phyloP scores from a whole-genome alignment of 2,329 filamentous ascomycete genomes.

The Colletotrichum sp. region DNA sequence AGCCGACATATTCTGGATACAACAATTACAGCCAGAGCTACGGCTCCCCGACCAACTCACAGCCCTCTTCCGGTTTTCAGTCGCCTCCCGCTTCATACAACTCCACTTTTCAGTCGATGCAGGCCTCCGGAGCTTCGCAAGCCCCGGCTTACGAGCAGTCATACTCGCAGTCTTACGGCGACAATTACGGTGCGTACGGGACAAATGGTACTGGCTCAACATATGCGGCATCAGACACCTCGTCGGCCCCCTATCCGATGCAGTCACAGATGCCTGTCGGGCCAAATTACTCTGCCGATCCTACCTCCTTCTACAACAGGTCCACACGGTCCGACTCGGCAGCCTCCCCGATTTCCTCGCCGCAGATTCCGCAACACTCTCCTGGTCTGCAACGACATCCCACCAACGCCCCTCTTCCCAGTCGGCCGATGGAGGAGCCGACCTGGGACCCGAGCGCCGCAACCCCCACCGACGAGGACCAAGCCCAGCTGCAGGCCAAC shows the following conservation, averaged over 20 bases:
- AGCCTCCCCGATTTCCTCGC: slow-evolving; percentile 51
- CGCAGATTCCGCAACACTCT: slow-evolving; percentile 46
- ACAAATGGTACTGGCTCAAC: slow-evolving; percentile 44
- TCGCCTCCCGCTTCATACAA: slow-evolving; percentile 40
- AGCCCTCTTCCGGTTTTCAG: slow-evolving; percentile 40
- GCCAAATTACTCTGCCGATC: slow-evolving; percentile 55
- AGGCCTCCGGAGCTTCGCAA: slow-evolving; percentile 31
- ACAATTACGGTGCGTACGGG: slow-evolving; percentile 38
- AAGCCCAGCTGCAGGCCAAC: slow-evolving; percentile 46
- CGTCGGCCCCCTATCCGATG: slow-evolving; percentile 57
- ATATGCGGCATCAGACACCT: slow-evolving; percentile 36
- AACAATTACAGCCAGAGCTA: slow-evolving; percentile 49
- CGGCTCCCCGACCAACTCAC: slow-evolving; percentile 38
- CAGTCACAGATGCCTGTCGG: slow-evolving; percentile 59
- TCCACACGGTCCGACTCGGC: slow-evolving; percentile 55
- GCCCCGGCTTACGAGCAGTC: slow-evolving; percentile 42
- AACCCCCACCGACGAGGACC: slow-evolving; percentile 31
- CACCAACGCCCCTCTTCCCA: slow-evolving; percentile 65
- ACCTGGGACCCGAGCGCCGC: slow-evolving; percentile 44
- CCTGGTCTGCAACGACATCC: slow-evolving; percentile 61
- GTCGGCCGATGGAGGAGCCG: slow-evolving; percentile 51
- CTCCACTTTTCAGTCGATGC: slow-evolving; percentile 22
- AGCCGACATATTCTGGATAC: slow-evolving; percentile 55
- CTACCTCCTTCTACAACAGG: slow-evolving; percentile 49
- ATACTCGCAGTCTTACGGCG: slow-evolving; percentile 13